Conservation (phyloP, 768 basidiomycete genomes). For the Mycena polygramma region DNA sequence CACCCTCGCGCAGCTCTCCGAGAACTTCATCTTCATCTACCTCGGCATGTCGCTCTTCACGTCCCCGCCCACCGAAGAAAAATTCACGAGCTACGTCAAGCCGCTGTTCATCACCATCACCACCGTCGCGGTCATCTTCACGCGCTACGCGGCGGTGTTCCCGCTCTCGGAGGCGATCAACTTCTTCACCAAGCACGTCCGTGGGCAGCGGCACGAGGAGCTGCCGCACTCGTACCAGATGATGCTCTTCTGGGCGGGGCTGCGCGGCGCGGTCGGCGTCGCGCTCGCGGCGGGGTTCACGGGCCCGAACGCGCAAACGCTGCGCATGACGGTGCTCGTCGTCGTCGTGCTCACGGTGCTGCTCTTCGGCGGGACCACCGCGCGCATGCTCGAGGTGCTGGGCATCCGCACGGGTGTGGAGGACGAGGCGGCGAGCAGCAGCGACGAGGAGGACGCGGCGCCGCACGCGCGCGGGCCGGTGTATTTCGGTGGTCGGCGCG, state of each 20-base stretch:
- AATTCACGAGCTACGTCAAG: conserved; percentile 89
- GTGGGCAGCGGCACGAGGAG: conserved; percentile 90
- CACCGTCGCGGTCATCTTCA: conserved; percentile 92
- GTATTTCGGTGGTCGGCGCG: conserved; percentile 48
- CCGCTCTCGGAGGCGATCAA: conserved; percentile 96
- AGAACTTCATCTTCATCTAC: conserved; percentile 99
- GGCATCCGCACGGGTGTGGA: conserved; percentile 96
- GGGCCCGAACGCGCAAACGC: conserved; percentile 91
- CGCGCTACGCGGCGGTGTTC: conserved; percentile 96
- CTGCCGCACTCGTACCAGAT: conserved; percentile 98
- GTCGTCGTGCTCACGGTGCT: conserved; percentile 96
- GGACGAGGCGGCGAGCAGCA: conserved; percentile 80
- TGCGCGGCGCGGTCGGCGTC: conserved; percentile 97
- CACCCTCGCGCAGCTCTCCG: conserved; percentile 92
- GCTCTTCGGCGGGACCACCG: conserved; percentile 96
- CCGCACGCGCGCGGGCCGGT: conserved; percentile 40
- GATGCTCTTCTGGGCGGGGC: conserved; percentile 99
- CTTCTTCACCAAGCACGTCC: conserved; percentile 85
- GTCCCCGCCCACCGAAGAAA: conserved; percentile 79
- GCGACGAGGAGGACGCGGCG: conserved; percentile 64
- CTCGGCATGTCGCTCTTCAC: conserved; percentile 98
- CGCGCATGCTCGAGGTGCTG: conserved; percentile 96
- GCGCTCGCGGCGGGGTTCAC: conserved; percentile 97
- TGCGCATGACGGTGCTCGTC: conserved; percentile 94
- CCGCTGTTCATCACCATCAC: conserved; percentile 95